phyloP scores from a whole-genome alignment of 2,329 filamentous ascomycete genomes.

The Fusarium sp. region DNA sequence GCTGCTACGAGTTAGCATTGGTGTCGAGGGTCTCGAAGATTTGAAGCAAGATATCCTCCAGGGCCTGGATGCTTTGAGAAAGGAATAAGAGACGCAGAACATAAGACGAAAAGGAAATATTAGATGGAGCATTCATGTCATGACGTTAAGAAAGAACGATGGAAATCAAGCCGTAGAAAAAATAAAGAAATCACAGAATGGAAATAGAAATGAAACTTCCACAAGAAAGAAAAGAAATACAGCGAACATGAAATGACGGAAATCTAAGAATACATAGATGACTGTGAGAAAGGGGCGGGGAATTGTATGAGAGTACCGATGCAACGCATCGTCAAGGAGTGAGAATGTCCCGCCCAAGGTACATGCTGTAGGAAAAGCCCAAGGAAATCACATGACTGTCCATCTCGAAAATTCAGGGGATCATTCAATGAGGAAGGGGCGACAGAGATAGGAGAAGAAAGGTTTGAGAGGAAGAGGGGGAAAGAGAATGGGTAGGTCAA shows the following conservation, averaged over 20 bases:
- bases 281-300: constrained; percentile 1
- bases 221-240: neutral
- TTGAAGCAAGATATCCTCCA: constrained; percentile 78
- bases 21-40: constrained; percentile 89
- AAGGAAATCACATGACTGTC: neutral
- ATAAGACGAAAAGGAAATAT: neutral
- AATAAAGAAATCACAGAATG: constrained; percentile 7
- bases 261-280: neutral
- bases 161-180: neutral
- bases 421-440: neutral
- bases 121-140: neutral
- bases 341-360: neutral
- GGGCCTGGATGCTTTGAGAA: constrained; percentile 68
- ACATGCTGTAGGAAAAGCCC: neutral
- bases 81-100: neutral
- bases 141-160: neutral
- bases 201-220: neutral
- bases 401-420: neutral
- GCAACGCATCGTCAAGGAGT: constrained; percentile 11
- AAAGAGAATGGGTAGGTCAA: neutral
- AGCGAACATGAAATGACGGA: neutral
- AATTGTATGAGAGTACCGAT: neutral
- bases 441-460: neutral
- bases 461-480: neutral
- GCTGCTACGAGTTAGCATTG: constrained; percentile 84